Percentiles rank a stretch among this genome's conserved stretches.
Evolutionary conservation across 805 yeast species (phyloP).

Genomic region (Hemisphaericaspora nanyangensis): DNA sequence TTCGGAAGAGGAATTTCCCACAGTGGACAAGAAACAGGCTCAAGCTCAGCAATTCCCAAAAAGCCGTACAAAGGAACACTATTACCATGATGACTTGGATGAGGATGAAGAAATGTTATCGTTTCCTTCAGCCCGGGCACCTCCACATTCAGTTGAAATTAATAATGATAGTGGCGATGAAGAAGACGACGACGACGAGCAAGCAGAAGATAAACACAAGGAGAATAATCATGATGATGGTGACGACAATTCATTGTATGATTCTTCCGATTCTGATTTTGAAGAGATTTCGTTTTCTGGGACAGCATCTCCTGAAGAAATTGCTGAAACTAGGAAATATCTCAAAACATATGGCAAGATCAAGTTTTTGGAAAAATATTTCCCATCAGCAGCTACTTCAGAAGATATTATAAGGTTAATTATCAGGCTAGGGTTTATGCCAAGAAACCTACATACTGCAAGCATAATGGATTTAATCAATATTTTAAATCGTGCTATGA

Average conservation of each 20-base stretch:
- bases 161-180: constrained; percentile 2
- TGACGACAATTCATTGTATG: neutral
- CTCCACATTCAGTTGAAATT: neutral
- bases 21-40: neutral
- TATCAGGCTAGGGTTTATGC: constrained; percentile 58
- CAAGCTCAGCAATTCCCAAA: constrained; percentile 2
- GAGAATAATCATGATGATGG: constrained; percentile 5
- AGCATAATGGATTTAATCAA: constrained; percentile 46
- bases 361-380: constrained; percentile 54
- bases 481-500: constrained; percentile 60
- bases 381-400: constrained; percentile 58
- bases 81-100: constrained; percentile 1
- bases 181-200: neutral
- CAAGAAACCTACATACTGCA: constrained; percentile 38
- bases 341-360: constrained; percentile 59
- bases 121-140: constrained; percentile 6
- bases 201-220: neutral
- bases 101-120: constrained; percentile 2
- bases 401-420: constrained; percentile 56
- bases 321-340: constrained; percentile 33
- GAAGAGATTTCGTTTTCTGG: constrained; percentile 8
- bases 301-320: constrained; percentile 9
- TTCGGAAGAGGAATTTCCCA: neutral
- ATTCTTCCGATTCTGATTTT: constrained; percentile 7
- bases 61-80: neutral